Evolutionary conservation across 306 rosid genomes (phyloP), one percentile per base, ranked within the genome.

Genomic region (Quercus alba): DNA sequence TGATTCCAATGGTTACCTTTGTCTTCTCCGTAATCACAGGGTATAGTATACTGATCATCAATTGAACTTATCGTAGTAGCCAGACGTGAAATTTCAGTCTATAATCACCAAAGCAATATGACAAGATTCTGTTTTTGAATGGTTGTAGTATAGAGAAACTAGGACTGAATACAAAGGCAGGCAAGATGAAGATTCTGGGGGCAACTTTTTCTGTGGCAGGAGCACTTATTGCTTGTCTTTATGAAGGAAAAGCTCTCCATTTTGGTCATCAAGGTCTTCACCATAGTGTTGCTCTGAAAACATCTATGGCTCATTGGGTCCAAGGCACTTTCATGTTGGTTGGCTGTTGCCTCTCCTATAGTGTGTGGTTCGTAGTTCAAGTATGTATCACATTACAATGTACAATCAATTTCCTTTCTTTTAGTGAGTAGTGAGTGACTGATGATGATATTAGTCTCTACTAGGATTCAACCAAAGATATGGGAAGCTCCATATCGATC

Each of bases 1-100:
- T 91, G n/a, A 56, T 91, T 62, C 97, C 94, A 3, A 84, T 88
- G 6, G 81, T 41, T 74, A 93, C 98, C 21, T 93, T 90, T 77
- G 9, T 84, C 15, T 58, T 79, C 26, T 91, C 97, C 2, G 57
- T 82, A 73, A 41, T 88, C 38, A 77, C 51, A 72, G 33, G 92
- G 94, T 90, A 59, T 19, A 15, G 2, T 49, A 49, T 49, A 49
- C 54, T 49, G 54, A 49, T 49, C 54, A 3, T 49, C 54, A 49
- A 49, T 10, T 49, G 54, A 10, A 49, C 17, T 49, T 49, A 49
- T 49, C 13, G 54, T 12, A 10, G 17, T 3, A 38, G 46, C 46
- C 8, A 49, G 54, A 49, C 0, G 3, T 49, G 54, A 49, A 49
- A 57, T 56, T 41, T 23, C 4, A 0, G 14, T 58, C 17, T 9